Evolutionary conservation across 805 yeast genomes (phyloP), one percentile per base, ranked within the genome.

Genomic region (Metschnikowia dekortorum): DNA sequence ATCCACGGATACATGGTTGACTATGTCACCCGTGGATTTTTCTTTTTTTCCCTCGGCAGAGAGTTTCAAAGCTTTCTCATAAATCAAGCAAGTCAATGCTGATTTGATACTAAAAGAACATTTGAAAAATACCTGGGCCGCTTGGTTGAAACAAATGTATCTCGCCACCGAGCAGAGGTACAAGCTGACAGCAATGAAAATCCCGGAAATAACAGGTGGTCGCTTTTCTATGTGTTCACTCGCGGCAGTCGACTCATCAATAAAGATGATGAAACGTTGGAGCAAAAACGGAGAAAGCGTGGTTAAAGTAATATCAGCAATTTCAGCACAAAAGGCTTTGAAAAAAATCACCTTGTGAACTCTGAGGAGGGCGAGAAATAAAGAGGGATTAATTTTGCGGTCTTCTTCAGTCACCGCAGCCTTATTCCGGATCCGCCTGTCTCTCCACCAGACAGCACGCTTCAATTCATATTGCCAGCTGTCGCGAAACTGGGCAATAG

Each of bases 151-250:
- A 14, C 55, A 47, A 34, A 58, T 47, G 49, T 55, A 59, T 34
- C 59, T 53, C 36, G 50, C 31, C 31, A 65, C 59, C 4, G 70
- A 53, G 28, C 62, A 54, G n/a, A 59, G 35, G 52, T 64, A 70
- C 48, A 71, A 91, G 64, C 96, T 95, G 67, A 84, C 85, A 53
- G 90, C 83, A 62, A 88, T 75, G 67, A 92, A 97, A 43, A 94
- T 74, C 44, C 90, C 91, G 67, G 81, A 61, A 65, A 92, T 84
- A 51, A 55, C 30, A 1, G 60, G 60, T 11, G 60, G 58, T 2
- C 37, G 33, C 14, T 46, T 37, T 7, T 13, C 36, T 4, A 13
- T 9, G 2, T 42, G 39, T 38, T 47, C 48, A 11, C 43, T 30
- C 28, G 35, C 39, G 34, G 39, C 52, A 14, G 28, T 44, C 5